These are phyloP conservation scores for Chaetomiaceae sp. DNA, from an alignment of 2,329 filamentous ascomycete genomes.

Conservation along the genomic window DNA sequence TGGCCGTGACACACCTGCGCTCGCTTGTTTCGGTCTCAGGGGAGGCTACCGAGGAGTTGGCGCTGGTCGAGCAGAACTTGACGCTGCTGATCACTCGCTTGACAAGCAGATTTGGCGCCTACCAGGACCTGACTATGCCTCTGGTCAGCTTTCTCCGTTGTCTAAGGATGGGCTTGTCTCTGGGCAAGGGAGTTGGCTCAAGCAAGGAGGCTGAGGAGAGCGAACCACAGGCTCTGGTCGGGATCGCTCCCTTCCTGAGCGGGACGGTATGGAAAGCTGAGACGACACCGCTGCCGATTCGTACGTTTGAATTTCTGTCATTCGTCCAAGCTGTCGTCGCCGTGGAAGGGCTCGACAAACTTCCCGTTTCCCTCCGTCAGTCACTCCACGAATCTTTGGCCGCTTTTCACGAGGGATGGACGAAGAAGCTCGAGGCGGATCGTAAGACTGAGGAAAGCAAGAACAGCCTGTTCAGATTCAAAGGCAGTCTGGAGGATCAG, in stretches of 20 bases:
- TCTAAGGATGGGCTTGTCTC: constrained; percentile 66
- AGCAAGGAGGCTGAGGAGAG: constrained; percentile 26
- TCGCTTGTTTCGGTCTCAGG: constrained; percentile 28
- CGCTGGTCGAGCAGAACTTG: constrained; percentile 52
- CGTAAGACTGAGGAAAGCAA: constrained; percentile 68
- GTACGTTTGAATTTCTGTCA: constrained; percentile 44
- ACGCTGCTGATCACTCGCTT: constrained; percentile 65
- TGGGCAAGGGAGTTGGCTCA: constrained; percentile 48
- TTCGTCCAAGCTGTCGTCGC: constrained; percentile 40
- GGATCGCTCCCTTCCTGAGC: constrained; percentile 52
- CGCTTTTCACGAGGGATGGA: constrained; percentile 74
- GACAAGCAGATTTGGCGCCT: constrained; percentile 63
- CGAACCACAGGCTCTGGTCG: constrained; percentile 34
- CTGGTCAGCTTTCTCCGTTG: constrained; percentile 74
- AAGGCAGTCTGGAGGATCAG: constrained; percentile 68
- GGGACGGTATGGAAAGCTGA: constrained; percentile 33
- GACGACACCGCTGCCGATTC: constrained; percentile 23
- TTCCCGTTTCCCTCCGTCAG: constrained; percentile 40
- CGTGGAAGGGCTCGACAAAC: constrained; percentile 41
- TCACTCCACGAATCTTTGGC: constrained; percentile 62
- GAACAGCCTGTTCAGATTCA: constrained; percentile 75
- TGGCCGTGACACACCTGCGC: constrained; percentile 34
- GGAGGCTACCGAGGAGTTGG: constrained; percentile 38
- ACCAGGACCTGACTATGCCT: constrained; percentile 78
- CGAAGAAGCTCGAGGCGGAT: constrained; percentile 66